Percentiles rank a stretch among this genome's conserved stretches.
Conservation (phyloP, 2,329 filamentous ascomycete species). For the Mollisiaceae sp. region DNA sequence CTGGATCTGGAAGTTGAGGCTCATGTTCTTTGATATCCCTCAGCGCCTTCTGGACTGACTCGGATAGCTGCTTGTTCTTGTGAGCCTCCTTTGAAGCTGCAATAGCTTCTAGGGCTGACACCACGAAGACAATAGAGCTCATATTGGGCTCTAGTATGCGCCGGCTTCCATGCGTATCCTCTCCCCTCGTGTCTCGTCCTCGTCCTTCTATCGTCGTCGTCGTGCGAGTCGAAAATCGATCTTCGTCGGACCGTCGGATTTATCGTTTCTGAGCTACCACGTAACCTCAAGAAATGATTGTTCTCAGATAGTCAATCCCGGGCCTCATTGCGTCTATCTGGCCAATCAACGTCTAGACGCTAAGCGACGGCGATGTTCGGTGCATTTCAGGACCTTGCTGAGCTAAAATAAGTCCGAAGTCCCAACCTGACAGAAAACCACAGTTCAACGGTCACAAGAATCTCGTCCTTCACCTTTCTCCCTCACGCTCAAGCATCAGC, state of each 20-base stretch:
- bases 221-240: slow-evolving; percentile 10
- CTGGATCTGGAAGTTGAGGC: slow-evolving; percentile 81
- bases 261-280: slow-evolving; percentile 20
- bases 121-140: slow-evolving; percentile 95
- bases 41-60: slow-evolving; percentile 81
- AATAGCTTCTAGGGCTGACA: slow-evolving; percentile 91
- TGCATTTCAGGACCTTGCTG: too few relatives aligned
- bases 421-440: too few relatives aligned
- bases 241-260: slow-evolving; percentile 4
- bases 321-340: slow-evolving; percentile 9
- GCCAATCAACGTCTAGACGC: slow-evolving; percentile 3
- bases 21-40: slow-evolving; percentile 86
- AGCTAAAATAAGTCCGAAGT: too few relatives aligned
- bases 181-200: neutral
- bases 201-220: slow-evolving; percentile 1
- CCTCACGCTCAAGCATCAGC: slow-evolving; percentile 28
- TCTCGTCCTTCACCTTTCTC: slow-evolving; percentile 25
- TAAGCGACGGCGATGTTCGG: too few relatives aligned
- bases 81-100: slow-evolving; percentile 89
- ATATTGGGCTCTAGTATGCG: slow-evolving; percentile 58
- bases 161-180: slow-evolving; percentile 38
- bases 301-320: slow-evolving; percentile 2
- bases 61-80: slow-evolving; percentile 82
- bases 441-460: slow-evolving; percentile 29
- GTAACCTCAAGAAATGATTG: slow-evolving; percentile 17